Evolutionary conservation across 2,329 filamentous ascomycete species (phyloP).

Genomic region (Aspergillus flavus): DNA sequence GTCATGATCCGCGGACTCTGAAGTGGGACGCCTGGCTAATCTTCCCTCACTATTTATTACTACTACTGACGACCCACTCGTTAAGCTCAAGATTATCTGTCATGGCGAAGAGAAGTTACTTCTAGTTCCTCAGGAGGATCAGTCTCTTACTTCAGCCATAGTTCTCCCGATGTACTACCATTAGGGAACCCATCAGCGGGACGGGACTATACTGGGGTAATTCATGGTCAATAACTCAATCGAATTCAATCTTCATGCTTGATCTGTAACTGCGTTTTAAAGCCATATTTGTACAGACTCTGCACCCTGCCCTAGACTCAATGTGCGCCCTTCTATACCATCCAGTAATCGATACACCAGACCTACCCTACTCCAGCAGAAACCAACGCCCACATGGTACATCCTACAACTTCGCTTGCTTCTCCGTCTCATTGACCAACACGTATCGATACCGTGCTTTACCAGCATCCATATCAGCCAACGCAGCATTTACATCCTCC

Average conservation of each 20-base stretch:
- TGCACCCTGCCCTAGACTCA: no score
- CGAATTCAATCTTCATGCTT: background rate
- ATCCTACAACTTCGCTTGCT: constrained; percentile 32
- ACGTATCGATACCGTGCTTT: constrained; percentile 53
- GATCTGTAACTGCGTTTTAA: background rate
- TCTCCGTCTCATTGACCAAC: constrained; percentile 41
- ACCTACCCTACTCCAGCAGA: no score
- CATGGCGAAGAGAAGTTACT: background rate
- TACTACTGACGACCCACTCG: background rate
- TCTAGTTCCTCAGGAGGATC: background rate
- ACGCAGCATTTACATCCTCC: constrained; percentile 46
- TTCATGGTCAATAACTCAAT: background rate
- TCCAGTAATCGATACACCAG: no score
- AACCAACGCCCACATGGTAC: no score
- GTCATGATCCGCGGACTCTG: constrained; percentile 21
- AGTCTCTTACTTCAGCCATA: background rate
- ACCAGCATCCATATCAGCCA: constrained; percentile 49
- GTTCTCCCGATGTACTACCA: background rate
- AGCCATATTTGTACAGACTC: no score
- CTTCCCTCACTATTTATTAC: constrained; percentile 6
- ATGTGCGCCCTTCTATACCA: no score
- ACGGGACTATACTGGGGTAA: background rate
- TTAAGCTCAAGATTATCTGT: background rate
- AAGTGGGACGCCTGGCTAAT: constrained; percentile 31
- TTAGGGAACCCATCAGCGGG: background rate